phyloP scores from a whole-genome alignment of 495 filamentous ascomycete genomes.

The Annulohypoxylon moriforme region DNA sequence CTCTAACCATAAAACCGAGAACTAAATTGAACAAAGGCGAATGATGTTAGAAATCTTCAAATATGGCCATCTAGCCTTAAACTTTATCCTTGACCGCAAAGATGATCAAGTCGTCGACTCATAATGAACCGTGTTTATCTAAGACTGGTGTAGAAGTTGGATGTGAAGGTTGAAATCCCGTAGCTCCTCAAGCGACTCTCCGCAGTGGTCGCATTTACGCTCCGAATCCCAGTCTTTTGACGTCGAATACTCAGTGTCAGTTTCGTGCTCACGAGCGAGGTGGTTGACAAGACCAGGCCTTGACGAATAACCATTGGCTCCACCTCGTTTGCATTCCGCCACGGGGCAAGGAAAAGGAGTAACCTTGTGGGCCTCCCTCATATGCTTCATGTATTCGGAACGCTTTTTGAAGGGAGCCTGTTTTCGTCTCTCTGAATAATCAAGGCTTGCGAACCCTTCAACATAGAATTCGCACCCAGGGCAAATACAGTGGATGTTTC shows the following conservation, averaged over 20 bases:
- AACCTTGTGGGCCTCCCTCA: conserved; percentile 50
- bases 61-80: not conserved
- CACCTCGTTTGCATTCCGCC: conserved; percentile 49
- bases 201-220: not conserved
- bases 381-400: conserved; percentile 49
- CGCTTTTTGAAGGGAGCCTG: conserved; percentile 36
- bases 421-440: not conserved
- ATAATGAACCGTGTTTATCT: not conserved
- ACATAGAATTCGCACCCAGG: conserved; percentile 28
- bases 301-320: conserved; percentile 49
- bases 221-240: not conserved
- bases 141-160: not conserved
- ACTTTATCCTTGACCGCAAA: too few relatives aligned
- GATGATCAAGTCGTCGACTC: too few relatives aligned
- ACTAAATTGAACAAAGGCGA: not conserved
- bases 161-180: not conserved
- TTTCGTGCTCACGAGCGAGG: conserved; percentile 38
- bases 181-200: not conserved
- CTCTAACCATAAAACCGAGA: not conserved
- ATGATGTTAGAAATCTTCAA: not conserved
- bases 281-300: conserved; percentile 49
- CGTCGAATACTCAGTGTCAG: conserved; percentile 1
- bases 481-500: conserved; percentile 15
- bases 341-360: conserved; percentile 48
- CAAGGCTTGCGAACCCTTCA: not conserved